Base-by-base conservation (phyloP, 768 basidiomycete genomes). In the Tylopilus subfusipes region DNA sequence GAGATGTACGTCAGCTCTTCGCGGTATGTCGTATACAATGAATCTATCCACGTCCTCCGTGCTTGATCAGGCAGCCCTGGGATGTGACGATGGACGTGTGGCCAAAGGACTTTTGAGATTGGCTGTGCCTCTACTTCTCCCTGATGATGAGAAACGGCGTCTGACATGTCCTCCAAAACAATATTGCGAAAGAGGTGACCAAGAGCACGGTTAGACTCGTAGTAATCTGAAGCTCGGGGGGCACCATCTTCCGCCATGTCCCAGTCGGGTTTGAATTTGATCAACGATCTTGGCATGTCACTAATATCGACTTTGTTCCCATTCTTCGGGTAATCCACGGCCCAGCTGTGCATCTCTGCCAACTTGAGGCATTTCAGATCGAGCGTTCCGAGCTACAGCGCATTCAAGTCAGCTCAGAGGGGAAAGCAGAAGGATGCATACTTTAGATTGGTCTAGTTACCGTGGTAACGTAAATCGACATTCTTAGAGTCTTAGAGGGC, bases 281-380 rank as follows among this genome's bases (percentile, higher is more conserved):
- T 87, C 16, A 88, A 72, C 0, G 73, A 65, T 12, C 70, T 67
- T 4, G 90, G 88, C 29, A 88, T 66, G 4, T 70, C 62, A 22
- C 73, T 71, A 27, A 86, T 72, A 46, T 84, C 72, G 24, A 89
- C 85, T 2, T 82, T 79, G 34, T 80, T 79, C 10, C 88, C 90
- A 57, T 85, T 84, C 70, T 91, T 92, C 0, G 87, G 83, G 65
- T 88, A 92, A 62, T 91, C 90, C 5, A 92, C 89, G 0, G 89
- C 89, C 75, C 81, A 63, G 55, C 68, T 76, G 52, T 55, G 63
- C 86, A 90, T 67, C 48, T 73, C 71, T 4, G 89, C 88, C 5
- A 93, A 72, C 39, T 59, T 67, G 33, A 80, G 55, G 66, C 91
- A 92, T 43, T 72, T 64, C 1, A 67, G 61, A 58, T 92, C 86